phyloP scores from a whole-genome alignment of 495 filamentous ascomycete genomes.

The Neurospora tetrasperma region DNA sequence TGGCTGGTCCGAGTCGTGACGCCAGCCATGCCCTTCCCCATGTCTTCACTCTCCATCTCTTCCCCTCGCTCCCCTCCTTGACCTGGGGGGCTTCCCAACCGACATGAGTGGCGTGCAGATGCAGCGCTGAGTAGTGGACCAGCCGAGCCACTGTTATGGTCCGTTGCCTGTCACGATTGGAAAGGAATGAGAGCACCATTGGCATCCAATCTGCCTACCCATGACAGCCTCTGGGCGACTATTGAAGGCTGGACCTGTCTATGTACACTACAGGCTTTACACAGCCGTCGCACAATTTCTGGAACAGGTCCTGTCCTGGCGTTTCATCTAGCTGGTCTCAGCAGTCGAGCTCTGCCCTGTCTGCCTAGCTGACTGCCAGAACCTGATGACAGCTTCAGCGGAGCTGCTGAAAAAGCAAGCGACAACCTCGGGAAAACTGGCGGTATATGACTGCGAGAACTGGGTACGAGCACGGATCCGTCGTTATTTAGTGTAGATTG shows the following conservation, averaged over 20 bases:
- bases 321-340: not conserved
- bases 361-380: not conserved
- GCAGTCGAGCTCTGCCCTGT: not conserved
- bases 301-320: not conserved
- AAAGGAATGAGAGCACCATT: not conserved
- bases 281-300: not conserved
- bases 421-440: not conserved
- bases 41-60: not conserved
- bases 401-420: not conserved
- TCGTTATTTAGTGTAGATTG: not conserved
- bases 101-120: constrained; percentile 1
- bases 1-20: not conserved
- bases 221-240: not conserved
- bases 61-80: not conserved
- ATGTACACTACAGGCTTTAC: not conserved
- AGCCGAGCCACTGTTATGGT: not conserved
- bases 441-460: not conserved
- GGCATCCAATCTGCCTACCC: not conserved
- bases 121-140: not conserved
- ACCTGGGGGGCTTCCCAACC: not conserved
- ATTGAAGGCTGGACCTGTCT: not conserved
- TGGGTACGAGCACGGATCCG: not conserved
- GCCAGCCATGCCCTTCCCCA: not conserved
- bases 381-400: not conserved
- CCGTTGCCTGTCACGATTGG: not conserved